Base-by-base conservation (phyloP, 345 rosid species). In the Raphanus sativus region DNA sequence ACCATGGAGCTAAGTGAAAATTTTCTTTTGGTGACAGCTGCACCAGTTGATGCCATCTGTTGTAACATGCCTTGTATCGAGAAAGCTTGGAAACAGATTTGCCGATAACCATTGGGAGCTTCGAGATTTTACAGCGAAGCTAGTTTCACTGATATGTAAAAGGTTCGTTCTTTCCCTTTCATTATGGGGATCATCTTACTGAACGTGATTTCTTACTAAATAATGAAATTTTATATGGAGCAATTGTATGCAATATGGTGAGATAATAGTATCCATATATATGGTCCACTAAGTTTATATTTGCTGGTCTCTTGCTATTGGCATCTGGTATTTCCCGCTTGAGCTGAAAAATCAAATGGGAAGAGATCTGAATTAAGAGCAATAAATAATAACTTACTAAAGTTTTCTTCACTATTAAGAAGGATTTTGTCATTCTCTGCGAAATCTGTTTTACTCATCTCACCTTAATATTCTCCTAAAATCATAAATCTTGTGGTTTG, bases 31-130 rank as follows among this genome's bases (percentile, higher is more conserved):
- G 66, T 86, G 73, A 38, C 94, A 95, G 99, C 91, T 95, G 58
- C 98, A 95, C 85, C 97, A 91, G 78, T 88, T 92, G 94, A 95
- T 95, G 98, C 99, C 99, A 73, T 91, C 98, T 80, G 93, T 91
- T 73, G 97, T 92, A 70, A 95, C 99, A 60, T 95, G 99, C 87
- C 89, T 92, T 65, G 98, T 95, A 59, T 94, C 98, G 6, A 95
- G 85, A 84, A 84, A 90, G 87, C 85, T 95, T 79, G 99, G 99
- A 73, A 91, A 85, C 87, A 89, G 91, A 85, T 80, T 89, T 81
- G 80, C 93, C 0, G 98, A 92, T 84, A 90, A 95, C 84, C 98
- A 95, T 78, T 95, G 99, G 99, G 97, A 92, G 67, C 96, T 95
- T 63, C 86, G 99, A 84, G 91, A 91, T 83, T 95, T 88, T 83